Conservation (phyloP, 2,329 filamentous ascomycete species). For the Microcyclosporella mali region DNA sequence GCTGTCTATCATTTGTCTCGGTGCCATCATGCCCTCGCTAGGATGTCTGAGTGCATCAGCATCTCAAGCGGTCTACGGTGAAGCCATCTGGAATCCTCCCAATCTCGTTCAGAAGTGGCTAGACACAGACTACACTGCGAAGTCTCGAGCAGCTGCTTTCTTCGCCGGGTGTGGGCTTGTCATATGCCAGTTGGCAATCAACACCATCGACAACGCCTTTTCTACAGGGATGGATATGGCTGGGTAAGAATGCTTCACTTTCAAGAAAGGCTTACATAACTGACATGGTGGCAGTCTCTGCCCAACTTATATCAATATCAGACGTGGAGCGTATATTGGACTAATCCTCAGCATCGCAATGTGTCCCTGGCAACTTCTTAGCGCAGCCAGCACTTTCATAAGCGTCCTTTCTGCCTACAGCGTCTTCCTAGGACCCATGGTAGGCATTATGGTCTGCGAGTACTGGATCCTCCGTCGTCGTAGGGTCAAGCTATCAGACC, state of each 20-base stretch:
- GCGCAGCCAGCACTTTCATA: constrained; percentile 43
- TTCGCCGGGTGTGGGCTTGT: constrained; percentile 43
- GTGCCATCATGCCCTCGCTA: constrained; percentile 45
- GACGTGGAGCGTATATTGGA: constrained; percentile 48
- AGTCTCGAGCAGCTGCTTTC: constrained; percentile 40
- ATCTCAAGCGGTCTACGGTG: constrained; percentile 47
- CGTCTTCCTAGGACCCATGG: constrained; percentile 43
- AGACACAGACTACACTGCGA: constrained; percentile 27
- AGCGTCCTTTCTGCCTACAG: constrained; percentile 41
- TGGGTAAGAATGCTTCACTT: constrained; percentile 19
- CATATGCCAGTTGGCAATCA: constrained; percentile 42
- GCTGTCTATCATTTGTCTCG: constrained; percentile 43
- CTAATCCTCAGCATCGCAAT: constrained; percentile 41
- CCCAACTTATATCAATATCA: constrained; percentile 51
- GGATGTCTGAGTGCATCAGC: constrained; percentile 56
- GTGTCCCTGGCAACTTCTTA: constrained; percentile 49
- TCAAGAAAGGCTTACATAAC: too few species aligned
- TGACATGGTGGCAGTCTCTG: constrained; percentile 32
- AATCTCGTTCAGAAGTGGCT: constrained; percentile 37
- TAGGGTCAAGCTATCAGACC: constrained; percentile 39
- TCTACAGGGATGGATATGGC: constrained; percentile 52
- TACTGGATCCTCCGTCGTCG: constrained; percentile 40
- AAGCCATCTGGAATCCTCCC: constrained; percentile 43
- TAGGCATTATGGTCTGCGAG: constrained; percentile 41
- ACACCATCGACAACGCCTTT: constrained; percentile 44